Base-by-base conservation (phyloP, 139 green algal species). In the Pseudopediastrum boryanum region DNA sequence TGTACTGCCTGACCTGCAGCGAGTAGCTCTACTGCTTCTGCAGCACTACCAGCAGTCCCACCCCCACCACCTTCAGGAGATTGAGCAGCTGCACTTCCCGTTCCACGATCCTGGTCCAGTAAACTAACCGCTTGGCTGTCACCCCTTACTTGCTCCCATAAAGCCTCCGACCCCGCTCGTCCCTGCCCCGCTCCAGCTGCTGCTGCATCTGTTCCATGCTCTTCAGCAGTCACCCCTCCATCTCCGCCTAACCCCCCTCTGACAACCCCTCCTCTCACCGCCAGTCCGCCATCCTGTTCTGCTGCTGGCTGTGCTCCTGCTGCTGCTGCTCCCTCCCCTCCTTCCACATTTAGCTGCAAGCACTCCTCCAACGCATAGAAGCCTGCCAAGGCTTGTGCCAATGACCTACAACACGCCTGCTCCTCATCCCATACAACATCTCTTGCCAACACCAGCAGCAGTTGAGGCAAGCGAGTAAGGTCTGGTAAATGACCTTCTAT, bases 401-500 rank as follows among this genome's bases (percentile, higher is more conserved):
- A 48, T 0, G 41, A 66, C 2, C 65, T 29, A 61, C 94, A 93
- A 67, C 89, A 92, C 2, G 62, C 79, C 68, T 74, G 56, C 81
- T 96, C 90, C 0, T 78, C 38, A 1, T 87, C 72, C 93, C 93
- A 97, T 19, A 94, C 86, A 39, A 97, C 89, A 39, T 93, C 65
- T 36, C 89, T 86, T n/a, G 77, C 89, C 33, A 98, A 82, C 5
- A 71, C 70, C 54, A 98, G 77, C 13, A 95, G 43, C 31, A 98
- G 88, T 3, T 83, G 61, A 1, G 94, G 91, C 67, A 98, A 81
- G 25, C 84, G 67, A 29, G 84, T 67, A 9, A 92, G 74, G 74
- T 94, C 89, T 25, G 92, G 92, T 9, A 64, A 67, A 44, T 92
- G 87, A 13, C 89, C 81, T 12, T 95, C 86, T 8, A 97, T 62